Evolutionary conservation across 257 asterid species (phyloP).

Genomic region (Cinchona pubescens): DNA sequence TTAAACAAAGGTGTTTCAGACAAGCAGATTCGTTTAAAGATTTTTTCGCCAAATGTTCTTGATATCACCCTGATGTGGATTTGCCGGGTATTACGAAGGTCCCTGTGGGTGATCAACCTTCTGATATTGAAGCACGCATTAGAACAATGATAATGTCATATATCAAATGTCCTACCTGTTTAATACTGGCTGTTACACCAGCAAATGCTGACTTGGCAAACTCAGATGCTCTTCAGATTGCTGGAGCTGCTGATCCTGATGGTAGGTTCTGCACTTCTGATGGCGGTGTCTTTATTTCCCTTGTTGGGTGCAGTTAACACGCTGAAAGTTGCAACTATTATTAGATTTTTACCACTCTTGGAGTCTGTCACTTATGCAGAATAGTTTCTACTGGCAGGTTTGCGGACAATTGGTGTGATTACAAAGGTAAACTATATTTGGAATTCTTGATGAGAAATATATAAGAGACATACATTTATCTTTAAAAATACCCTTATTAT

Average conservation of each 20-base stretch:
- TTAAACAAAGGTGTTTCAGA: constrained; percentile 82
- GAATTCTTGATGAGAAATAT: neutral
- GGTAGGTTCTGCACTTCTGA: constrained; percentile 57
- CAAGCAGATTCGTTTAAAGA: constrained; percentile 79
- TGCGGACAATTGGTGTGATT: constrained; percentile 91
- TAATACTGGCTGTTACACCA: constrained; percentile 92
- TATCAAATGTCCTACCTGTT: constrained; percentile 63
- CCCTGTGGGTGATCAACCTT: constrained; percentile 97
- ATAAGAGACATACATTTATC: neutral
- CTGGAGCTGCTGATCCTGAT: constrained; percentile 92
- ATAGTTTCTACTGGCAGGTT: constrained; percentile 54
- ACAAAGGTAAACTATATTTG: constrained; percentile 55
- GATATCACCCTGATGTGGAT: constrained; percentile 94
- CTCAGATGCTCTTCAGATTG: constrained; percentile 99
- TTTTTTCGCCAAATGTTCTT: constrained; percentile 87
- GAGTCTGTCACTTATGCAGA: constrained; percentile 23
- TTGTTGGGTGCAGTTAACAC: neutral
- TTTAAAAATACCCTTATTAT: constrained; percentile 2
- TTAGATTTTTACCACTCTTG: constrained; percentile 1
- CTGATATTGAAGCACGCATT: constrained; percentile 91
- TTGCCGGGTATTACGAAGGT: constrained; percentile 94
- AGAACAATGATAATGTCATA: constrained; percentile 91
- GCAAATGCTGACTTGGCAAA: constrained; percentile 94
- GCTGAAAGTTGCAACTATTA: neutral
- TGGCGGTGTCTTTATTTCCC: neutral